phyloP scores from a whole-genome alignment of 805 yeast genomes.

The Candida arabinofermentans region DNA sequence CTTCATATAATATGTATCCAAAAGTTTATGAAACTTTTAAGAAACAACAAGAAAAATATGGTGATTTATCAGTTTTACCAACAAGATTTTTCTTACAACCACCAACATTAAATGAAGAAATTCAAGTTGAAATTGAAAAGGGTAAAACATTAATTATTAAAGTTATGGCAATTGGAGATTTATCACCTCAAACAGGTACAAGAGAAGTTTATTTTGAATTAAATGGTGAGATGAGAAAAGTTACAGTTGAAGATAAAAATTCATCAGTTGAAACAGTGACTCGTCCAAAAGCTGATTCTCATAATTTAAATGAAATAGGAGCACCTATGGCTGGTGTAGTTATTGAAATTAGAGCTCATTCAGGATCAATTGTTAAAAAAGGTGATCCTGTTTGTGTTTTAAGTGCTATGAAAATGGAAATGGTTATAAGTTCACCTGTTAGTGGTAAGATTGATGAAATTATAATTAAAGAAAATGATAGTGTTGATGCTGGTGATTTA shows the following conservation, averaged over 20 bases:
- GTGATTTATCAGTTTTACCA: conserved; percentile 92
- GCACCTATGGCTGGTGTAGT: conserved; percentile 99
- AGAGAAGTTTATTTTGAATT: conserved; percentile 97
- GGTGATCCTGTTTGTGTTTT: conserved; percentile 93
- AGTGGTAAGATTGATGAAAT: conserved; percentile 80
- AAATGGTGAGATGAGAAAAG: conserved; percentile 97
- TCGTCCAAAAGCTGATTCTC: conserved; percentile 86
- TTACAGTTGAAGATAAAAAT: conserved; percentile 82
- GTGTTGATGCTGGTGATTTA: conserved; percentile 92
- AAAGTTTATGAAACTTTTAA: conserved; percentile 90
- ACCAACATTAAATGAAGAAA: conserved; percentile 83
- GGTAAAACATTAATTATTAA: conserved; percentile 93
- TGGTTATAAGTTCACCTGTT: conserved; percentile 92
- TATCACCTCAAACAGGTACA: conserved; percentile 77
- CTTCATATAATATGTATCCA: conserved; percentile 97
- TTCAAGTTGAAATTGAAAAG: conserved; percentile 83
- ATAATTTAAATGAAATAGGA: conserved; percentile 88
- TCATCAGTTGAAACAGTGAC: conserved; percentile 81
- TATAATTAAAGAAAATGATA: conserved; percentile 82
- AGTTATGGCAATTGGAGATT: conserved; percentile 88
- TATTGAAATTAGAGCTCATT: conserved; percentile 88
- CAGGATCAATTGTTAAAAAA: conserved; percentile 86
- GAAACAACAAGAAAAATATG: conserved; percentile 69
- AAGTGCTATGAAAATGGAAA: conserved; percentile 99
- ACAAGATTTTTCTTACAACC: conserved; percentile 88